Percentiles rank a stretch among this genome's conserved stretches.
phyloP scores from a whole-genome alignment of 2,329 filamentous ascomycete species.

The Triangularia setosa region DNA sequence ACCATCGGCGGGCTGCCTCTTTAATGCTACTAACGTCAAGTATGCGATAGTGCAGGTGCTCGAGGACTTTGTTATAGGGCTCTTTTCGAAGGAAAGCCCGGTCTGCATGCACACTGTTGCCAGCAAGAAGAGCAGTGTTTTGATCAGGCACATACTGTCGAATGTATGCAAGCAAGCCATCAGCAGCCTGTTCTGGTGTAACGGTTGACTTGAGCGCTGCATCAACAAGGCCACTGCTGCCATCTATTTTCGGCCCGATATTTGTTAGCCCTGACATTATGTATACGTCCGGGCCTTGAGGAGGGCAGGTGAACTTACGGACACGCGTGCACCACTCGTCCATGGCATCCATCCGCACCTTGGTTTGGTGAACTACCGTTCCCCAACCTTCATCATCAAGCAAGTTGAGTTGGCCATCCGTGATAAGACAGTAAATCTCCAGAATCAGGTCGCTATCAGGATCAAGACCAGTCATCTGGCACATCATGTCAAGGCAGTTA shows the following conservation, averaged over 20 bases:
- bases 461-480: constrained; percentile 87
- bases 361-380: constrained; percentile 68
- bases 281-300: not conserved
- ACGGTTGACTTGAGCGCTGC: constrained; percentile 70
- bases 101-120: constrained; percentile 92
- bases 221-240: constrained; percentile 72
- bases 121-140: constrained; percentile 71
- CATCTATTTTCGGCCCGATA: constrained; percentile 41
- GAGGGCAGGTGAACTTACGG: constrained; percentile 35
- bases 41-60: constrained; percentile 83
- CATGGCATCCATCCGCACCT: constrained; percentile 70
- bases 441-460: constrained; percentile 77
- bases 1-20: constrained; percentile 84
- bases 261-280: not conserved
- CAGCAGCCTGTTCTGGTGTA: constrained; percentile 68
- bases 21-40: constrained; percentile 91
- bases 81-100: constrained; percentile 70
- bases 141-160: constrained; percentile 63
- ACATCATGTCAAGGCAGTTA: constrained; percentile 1
- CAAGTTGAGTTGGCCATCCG: constrained; percentile 71
- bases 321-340: constrained; percentile 83
- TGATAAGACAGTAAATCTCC: constrained; percentile 89
- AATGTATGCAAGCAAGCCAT: constrained; percentile 73
- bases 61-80: constrained; percentile 70
- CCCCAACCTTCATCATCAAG: constrained; percentile 77